Conservation (phyloP, 768 basidiomycete genomes). For the Candolleomyces efflorescens region DNA sequence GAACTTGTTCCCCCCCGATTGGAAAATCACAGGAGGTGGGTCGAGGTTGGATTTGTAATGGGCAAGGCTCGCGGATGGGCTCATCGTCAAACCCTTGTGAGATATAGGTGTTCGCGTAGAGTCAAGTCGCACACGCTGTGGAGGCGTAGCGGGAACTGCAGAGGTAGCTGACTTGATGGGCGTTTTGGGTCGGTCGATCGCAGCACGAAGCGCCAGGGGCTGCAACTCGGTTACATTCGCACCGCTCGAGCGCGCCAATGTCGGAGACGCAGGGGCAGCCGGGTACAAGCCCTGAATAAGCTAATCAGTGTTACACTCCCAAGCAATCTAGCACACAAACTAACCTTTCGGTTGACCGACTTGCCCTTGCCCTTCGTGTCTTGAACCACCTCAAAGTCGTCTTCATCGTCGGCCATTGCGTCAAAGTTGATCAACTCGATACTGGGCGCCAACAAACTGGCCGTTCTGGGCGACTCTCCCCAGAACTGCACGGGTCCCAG, state of each 20-base stretch:
- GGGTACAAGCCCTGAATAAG: constrained; percentile 32
- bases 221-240: constrained; percentile 13
- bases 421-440: constrained; percentile 33
- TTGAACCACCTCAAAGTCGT: constrained; percentile 22
- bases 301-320: background rate
- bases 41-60: constrained; percentile 70
- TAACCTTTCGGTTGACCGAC: constrained; percentile 21
- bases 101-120: constrained; percentile 64
- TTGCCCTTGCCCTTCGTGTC: constrained; percentile 26
- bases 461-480: constrained; percentile 30
- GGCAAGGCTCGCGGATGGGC: constrained; percentile 57
- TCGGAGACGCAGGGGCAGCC: constrained; percentile 45
- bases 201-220: constrained; percentile 4
- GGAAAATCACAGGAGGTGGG: constrained; percentile 14
- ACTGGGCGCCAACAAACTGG: constrained; percentile 32
- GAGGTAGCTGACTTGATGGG: constrained; percentile 13
- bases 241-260: constrained; percentile 28
- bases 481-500: constrained; percentile 43
- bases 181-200: constrained; percentile 21
- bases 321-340: constrained; percentile 2
- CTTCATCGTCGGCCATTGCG: constrained; percentile 25
- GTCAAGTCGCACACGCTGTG: constrained; percentile 43
- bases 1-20: constrained; percentile 11
- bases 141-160: constrained; percentile 37
- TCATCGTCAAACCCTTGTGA: constrained; percentile 66